A percentile compares a stretch with the other conserved stretches of the same genome.
Evolutionary conservation across 1,284 basidiomycete genomes (phyloP).

Genomic region (Sporisorium scitamineum): DNA sequence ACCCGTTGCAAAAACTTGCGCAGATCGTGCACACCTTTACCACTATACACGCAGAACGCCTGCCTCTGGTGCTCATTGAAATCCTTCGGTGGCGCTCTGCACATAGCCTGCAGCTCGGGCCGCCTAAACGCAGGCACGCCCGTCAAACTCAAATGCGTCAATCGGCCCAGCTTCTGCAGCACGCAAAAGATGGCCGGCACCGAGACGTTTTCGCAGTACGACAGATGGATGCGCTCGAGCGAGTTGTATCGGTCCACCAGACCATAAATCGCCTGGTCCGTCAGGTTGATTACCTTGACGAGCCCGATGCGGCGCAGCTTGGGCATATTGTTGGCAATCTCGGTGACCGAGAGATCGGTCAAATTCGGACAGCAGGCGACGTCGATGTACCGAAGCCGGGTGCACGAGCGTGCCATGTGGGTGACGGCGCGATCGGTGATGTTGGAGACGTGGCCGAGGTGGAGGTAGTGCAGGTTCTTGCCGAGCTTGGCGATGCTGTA

Average conservation of each 20-base stretch:
- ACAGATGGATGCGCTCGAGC: slow-evolving; percentile 94
- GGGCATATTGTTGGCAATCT: slow-evolving; percentile 83
- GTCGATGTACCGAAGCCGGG: slow-evolving; percentile 94
- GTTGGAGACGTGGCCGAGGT: slow-evolving; percentile 86
- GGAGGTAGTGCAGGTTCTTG: slow-evolving; percentile 92
- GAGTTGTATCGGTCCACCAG: slow-evolving; percentile 78
- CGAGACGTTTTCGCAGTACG: slow-evolving; percentile 95
- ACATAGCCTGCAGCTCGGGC: slow-evolving; percentile 87
- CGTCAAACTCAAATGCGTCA: slow-evolving; percentile 95
- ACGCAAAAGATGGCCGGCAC: slow-evolving; percentile 92
- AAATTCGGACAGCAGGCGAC: slow-evolving; percentile 93
- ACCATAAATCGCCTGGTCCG: slow-evolving; percentile 90
- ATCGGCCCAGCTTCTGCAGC: slow-evolving; percentile 83
- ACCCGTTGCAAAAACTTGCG: slow-evolving; percentile 73
- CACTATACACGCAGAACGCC: slow-evolving; percentile 98
- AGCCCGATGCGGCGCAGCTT: slow-evolving; percentile 94
- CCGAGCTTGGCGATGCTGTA: slow-evolving; percentile 88
- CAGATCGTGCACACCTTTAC: slow-evolving; percentile 86
- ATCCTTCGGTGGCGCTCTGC: slow-evolving; percentile 86
- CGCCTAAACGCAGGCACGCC: slow-evolving; percentile 93
- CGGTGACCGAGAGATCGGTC: slow-evolving; percentile 93
- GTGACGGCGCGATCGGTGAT: slow-evolving; percentile 92
- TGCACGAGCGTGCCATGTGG: slow-evolving; percentile 85
- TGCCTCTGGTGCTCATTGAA: slow-evolving; percentile 90
- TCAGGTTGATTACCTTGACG: slow-evolving; percentile 89